These are phyloP conservation scores for Cyberlindnera xylosilytica DNA, from an alignment of 805 yeast genomes.

Conservation along the genomic window DNA sequence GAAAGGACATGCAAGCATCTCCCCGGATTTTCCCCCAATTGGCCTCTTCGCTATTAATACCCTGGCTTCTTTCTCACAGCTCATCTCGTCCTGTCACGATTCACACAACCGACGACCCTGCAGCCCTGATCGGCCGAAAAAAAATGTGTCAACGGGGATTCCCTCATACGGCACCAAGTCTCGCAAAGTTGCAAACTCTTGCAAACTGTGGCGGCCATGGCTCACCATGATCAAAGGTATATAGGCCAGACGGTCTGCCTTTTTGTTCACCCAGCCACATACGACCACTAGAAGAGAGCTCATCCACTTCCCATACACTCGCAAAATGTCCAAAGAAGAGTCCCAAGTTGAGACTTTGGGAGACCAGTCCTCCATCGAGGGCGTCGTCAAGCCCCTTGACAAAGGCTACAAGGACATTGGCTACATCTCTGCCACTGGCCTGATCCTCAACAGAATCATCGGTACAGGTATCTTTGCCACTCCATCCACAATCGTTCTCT, in stretches of 20 bases:
- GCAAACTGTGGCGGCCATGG: background rate
- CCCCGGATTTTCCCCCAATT: too few relatives aligned
- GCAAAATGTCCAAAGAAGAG: background rate
- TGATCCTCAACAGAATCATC: slow-evolving; percentile 64
- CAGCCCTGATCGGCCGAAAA: background rate
- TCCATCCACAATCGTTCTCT: slow-evolving; percentile 51
- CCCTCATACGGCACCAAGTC: background rate
- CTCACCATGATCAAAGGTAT: background rate
- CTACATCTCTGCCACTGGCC: slow-evolving; percentile 56
- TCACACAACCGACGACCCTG: too few relatives aligned
- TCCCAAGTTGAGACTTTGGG: background rate
- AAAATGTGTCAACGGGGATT: background rate
- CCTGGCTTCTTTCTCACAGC: too few relatives aligned
- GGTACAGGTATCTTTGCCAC: slow-evolving; percentile 79
- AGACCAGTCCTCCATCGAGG: slow-evolving; percentile 6
- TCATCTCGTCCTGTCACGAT: too few relatives aligned
- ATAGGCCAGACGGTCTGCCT: background rate
- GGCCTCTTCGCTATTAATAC: too few relatives aligned
- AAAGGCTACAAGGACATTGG: slow-evolving; percentile 45
- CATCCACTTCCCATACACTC: too few relatives aligned
- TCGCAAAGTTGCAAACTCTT: background rate
- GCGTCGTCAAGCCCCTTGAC: slow-evolving; percentile 23
- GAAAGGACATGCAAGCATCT: too few relatives aligned
- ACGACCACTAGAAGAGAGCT: too few relatives aligned
- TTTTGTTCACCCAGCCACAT: too few relatives aligned